phyloP scores from a whole-genome alignment of 768 basidiomycete genomes.

The Favolaschia claudopus region DNA sequence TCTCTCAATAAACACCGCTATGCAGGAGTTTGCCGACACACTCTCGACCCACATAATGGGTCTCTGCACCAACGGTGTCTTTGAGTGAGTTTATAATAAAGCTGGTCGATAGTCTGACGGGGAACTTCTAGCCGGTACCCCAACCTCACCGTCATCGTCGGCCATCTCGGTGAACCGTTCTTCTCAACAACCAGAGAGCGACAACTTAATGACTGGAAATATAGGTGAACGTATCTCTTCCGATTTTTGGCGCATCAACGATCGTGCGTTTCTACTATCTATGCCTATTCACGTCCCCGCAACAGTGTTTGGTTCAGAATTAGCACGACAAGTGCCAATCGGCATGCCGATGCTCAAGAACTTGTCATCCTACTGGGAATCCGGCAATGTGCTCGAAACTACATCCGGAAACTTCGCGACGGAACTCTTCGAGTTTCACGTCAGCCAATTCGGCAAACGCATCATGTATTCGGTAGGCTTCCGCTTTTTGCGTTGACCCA shows the following conservation, averaged over 20 bases:
- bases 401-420: constrained; percentile 51
- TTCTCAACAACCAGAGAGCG: no score
- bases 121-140: constrained; percentile 46
- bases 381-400: constrained; percentile 50
- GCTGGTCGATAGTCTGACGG: neutral
- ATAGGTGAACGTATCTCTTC: constrained; percentile 48
- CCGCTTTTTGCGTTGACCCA: constrained; percentile 41
- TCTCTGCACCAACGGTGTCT: constrained; percentile 47
- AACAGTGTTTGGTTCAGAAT: constrained; percentile 36
- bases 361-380: constrained; percentile 45
- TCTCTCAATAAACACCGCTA: neutral
- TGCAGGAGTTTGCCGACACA: constrained; percentile 47
- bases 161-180: constrained; percentile 40
- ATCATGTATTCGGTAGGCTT: constrained; percentile 50
- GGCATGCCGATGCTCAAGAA: constrained; percentile 49
- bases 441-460: constrained; percentile 46
- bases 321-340: constrained; percentile 32
- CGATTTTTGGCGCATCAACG: constrained; percentile 48
- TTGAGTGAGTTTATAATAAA: constrained; percentile 37
- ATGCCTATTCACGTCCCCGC: neutral
- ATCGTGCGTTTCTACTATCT: constrained; percentile 35
- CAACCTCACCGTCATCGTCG: constrained; percentile 47
- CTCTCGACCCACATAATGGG: constrained; percentile 50
- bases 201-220: neutral
- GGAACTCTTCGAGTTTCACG: constrained; percentile 46